Evolutionary conservation across 2,329 filamentous ascomycete species (phyloP), one percentile per base, ranked within the genome.

Genomic region (Exophiala mesophila): DNA sequence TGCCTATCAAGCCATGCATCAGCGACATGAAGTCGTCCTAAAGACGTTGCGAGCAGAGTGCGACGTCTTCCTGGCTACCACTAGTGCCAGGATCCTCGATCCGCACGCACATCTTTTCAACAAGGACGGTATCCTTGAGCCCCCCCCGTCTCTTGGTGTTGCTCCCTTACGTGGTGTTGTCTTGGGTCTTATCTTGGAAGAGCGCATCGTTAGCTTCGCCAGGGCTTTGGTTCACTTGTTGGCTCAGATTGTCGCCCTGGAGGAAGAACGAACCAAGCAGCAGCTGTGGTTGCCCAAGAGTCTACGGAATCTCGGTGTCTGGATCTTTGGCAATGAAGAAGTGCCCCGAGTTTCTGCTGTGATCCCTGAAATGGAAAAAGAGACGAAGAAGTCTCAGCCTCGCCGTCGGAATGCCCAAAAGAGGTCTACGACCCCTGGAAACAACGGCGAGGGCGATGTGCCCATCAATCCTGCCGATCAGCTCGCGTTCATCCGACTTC

Each of bases 141-240:
- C 55, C 1, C 43, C 57, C 0, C 53, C 55, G 3, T 47, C 54
- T 7, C 20, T 39, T 2, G 52, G 56, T 0, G 51, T 58, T 3
- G 56, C 58, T 0, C 54, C 58, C 5, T 43, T 73, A 2, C 57
- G 61, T 0, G 68, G 65, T 1, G 59, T 74, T n/a, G 57, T 72
- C 2, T 47, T 71, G 3, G 63, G 64, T 10, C 71, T 75, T 66
- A 66, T 72, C 3, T 59, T 71, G 5, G 69, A 74, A 39, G 70
- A 74, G 53, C 62, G 66, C 10, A 59, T 72, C 4, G 36, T 62
- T 4, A 49, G 44, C 4, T 41, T 61, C 7, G 50, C 47, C 53
- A 12, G 56, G 0, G 54, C 60, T 0, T 57, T 63, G 4, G 62
- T 69, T 26, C 45, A 47, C 1, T 47, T 73, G 0, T 52, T 74